Percentiles rank a stretch among this genome's conserved stretches.
Evolutionary conservation across 2,329 filamentous ascomycete genomes (phyloP).

Genomic region (Pseudogymnoascus sp.): DNA sequence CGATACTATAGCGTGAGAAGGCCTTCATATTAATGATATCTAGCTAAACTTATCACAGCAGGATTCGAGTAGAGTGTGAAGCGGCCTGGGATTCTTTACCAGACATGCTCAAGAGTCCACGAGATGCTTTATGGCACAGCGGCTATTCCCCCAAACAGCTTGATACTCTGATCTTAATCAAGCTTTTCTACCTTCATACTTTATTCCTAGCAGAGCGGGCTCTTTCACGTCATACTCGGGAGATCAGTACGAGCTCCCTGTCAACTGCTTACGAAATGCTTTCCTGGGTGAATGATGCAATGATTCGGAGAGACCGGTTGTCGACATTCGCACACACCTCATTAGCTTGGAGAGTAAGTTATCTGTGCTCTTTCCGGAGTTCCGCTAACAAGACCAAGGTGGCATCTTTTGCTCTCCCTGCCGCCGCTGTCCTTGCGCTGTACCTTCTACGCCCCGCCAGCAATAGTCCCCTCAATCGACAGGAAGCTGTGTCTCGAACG

Average conservation of each 20-base stretch:
- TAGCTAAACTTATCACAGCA: not conserved
- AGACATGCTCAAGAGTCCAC: not conserved
- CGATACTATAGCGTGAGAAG: not conserved
- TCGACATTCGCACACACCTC: not conserved
- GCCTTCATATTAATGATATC: not conserved
- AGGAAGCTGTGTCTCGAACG: not conserved
- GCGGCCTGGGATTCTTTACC: not conserved
- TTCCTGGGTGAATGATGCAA: not conserved
- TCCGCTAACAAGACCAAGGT: not conserved
- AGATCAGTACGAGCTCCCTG: not conserved
- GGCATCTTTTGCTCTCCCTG: not conserved
- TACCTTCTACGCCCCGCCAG: not conserved
- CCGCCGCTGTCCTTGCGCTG: not conserved
- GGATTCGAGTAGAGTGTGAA: not conserved
- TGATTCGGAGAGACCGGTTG: not conserved
- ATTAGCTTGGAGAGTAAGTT: not conserved
- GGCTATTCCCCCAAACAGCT: not conserved
- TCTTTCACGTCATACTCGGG: not conserved
- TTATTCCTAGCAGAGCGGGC: not conserved
- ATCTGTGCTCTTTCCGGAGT: not conserved
- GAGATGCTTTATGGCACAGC: not conserved
- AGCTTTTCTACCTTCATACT: not conserved
- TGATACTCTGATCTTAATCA: not conserved
- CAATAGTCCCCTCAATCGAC: not conserved
- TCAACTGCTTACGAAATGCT: not conserved